Evolutionary conservation across 768 basidiomycete species (phyloP).

Genomic region (Cystofilobasidium ferigula): DNA sequence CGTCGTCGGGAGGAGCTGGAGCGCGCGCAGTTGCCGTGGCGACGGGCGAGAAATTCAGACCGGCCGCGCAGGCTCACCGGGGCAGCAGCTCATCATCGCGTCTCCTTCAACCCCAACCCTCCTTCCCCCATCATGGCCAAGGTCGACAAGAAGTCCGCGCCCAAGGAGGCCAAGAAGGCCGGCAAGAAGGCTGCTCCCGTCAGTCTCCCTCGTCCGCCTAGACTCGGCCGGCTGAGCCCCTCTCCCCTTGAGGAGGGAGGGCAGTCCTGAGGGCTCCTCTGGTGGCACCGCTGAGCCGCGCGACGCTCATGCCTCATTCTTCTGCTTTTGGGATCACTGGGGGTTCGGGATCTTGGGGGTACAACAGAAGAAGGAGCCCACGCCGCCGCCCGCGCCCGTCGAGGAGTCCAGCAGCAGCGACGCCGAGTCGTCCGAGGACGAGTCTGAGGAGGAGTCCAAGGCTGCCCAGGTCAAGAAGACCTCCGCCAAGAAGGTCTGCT

Average conservation of each 20-base stretch:
- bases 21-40: neutral
- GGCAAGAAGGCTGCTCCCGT: slow-evolving; percentile 3
- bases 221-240: no score
- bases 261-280: no score
- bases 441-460: slow-evolving; percentile 30
- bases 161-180: slow-evolving; percentile 31
- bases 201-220: neutral
- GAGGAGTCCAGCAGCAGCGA: slow-evolving; percentile 30
- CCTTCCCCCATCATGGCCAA: neutral
- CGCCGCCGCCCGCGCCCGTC: slow-evolving; percentile 27
- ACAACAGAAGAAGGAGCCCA: neutral
- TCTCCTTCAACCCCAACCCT: neutral
- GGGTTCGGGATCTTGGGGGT: slow-evolving; percentile 28
- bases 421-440: slow-evolving; percentile 29
- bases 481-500: slow-evolving; percentile 13
- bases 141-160: slow-evolving; percentile 2
- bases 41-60: neutral
- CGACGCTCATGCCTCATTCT: slow-evolving; percentile 24
- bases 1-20: neutral
- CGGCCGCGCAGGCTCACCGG: no score
- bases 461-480: slow-evolving; percentile 23
- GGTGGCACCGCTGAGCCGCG: no score
- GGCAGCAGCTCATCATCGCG: neutral
- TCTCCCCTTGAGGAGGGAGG: no score
- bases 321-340: slow-evolving; percentile 33